phyloP scores from a whole-genome alignment of 768 basidiomycete genomes.

The Tulasnella sp. region DNA sequence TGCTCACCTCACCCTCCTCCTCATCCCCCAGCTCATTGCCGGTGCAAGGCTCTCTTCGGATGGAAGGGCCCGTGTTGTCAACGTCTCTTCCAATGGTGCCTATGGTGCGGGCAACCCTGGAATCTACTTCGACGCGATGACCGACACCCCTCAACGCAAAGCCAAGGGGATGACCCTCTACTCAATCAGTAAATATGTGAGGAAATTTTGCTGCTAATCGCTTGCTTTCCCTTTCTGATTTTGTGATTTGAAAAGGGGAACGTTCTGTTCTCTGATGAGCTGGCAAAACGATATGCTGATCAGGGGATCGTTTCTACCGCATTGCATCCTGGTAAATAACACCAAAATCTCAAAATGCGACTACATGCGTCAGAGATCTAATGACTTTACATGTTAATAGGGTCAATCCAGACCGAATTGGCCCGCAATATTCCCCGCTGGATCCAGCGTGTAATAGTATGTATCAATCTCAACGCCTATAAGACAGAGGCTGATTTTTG shows the following conservation, averaged over 20 bases:
- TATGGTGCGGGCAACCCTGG: not conserved
- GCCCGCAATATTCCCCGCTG: no score
- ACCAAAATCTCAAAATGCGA: no score
- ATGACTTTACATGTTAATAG: no score
- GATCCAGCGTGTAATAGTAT: no score
- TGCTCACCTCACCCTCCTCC: slow-evolving; percentile 5
- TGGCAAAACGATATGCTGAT: slow-evolving; percentile 15
- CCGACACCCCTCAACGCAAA: not conserved
- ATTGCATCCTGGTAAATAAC: slow-evolving; percentile 8
- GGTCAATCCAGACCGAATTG: no score
- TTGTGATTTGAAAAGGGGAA: not conserved
- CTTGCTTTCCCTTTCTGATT: not conserved
- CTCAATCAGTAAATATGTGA: slow-evolving; percentile 4
- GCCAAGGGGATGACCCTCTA: not conserved
- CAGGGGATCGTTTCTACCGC: slow-evolving; percentile 12
- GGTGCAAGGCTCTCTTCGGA: not conserved
- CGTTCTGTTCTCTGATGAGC: slow-evolving; percentile 15
- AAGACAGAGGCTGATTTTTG: no score
- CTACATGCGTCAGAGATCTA: no score
- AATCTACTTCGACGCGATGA: slow-evolving; percentile 4
- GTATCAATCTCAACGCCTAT: no score
- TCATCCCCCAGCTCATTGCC: not conserved
- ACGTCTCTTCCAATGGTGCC: slow-evolving; percentile 1
- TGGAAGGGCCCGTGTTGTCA: slow-evolving; percentile 7
- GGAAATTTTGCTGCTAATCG: not conserved